These are phyloP conservation scores for Exophiala bonariae DNA, from an alignment of 2,329 filamentous ascomycete species.

Conservation along the genomic window DNA sequence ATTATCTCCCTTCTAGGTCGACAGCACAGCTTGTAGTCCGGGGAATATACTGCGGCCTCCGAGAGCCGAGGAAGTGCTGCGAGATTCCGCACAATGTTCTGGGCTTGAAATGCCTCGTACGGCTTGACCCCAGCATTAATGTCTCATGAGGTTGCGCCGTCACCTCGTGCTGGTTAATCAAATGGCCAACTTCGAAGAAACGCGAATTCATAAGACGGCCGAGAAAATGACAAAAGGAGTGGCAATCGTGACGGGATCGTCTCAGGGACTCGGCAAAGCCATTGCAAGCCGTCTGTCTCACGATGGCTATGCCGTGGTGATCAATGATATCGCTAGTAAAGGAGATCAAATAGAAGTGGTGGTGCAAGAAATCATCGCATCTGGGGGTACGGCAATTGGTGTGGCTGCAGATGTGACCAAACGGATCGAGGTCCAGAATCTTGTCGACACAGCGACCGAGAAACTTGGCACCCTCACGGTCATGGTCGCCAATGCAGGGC, in stretches of 20 bases:
- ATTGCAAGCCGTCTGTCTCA: constrained; percentile 60
- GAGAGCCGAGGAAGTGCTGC: not conserved
- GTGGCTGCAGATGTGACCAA: constrained; percentile 59
- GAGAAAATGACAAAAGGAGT: constrained; percentile 13
- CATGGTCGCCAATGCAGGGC: constrained; percentile 63
- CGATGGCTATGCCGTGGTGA: constrained; percentile 66
- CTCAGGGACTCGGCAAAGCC: constrained; percentile 38
- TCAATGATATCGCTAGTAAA: constrained; percentile 65
- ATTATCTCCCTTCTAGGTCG: too few relatives aligned
- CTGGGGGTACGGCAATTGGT: constrained; percentile 60
- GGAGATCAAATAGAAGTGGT: constrained; percentile 55
- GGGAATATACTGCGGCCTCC: not conserved
- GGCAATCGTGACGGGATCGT: constrained; percentile 41
- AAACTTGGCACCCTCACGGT: constrained; percentile 51
- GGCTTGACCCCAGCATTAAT: not conserved
- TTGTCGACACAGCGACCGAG: constrained; percentile 53
- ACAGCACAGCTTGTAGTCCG: too few relatives aligned
- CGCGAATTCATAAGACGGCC: too few relatives aligned
- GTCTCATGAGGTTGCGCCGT: too few relatives aligned
- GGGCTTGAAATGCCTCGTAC: not conserved
- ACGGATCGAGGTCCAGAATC: constrained; percentile 49
- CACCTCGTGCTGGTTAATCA: too few relatives aligned
- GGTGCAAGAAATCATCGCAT: constrained; percentile 58
- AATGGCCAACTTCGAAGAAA: too few relatives aligned
- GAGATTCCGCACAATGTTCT: not conserved